phyloP scores from a whole-genome alignment of 371 early-diverging fungal species.

The Nematocida sp. region DNA sequence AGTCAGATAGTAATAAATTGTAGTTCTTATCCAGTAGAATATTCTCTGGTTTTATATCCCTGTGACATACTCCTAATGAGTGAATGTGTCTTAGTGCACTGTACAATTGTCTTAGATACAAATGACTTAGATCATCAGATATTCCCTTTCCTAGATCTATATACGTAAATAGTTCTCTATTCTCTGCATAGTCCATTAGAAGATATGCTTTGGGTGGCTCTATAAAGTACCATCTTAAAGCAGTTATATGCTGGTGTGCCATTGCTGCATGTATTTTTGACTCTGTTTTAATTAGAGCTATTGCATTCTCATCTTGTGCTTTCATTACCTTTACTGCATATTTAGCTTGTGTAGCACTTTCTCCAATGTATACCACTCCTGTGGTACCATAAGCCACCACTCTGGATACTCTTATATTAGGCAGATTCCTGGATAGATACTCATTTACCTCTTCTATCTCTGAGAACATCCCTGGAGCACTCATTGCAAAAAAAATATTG shows the following conservation, averaged over 20 bases:
- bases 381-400: slow-evolving; percentile 54
- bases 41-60: slow-evolving; percentile 70
- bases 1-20: slow-evolving; percentile 68
- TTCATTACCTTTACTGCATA: slow-evolving; percentile 61
- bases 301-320: neutral
- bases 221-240: slow-evolving; percentile 67
- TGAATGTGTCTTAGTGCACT: slow-evolving; percentile 67
- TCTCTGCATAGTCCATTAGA: slow-evolving; percentile 71
- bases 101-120: slow-evolving; percentile 89
- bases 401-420: slow-evolving; percentile 41
- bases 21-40: slow-evolving; percentile 67
- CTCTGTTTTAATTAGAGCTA: slow-evolving; percentile 67
- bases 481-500: too few species aligned
- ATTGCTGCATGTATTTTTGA: slow-evolving; percentile 74
- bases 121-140: slow-evolving; percentile 67
- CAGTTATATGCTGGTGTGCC: slow-evolving; percentile 71
- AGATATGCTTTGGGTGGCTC: slow-evolving; percentile 69
- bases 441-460: too few species aligned
- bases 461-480: too few species aligned
- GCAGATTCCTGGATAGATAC: too few species aligned
- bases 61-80: slow-evolving; percentile 66
- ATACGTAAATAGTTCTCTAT: slow-evolving; percentile 56
- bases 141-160: slow-evolving; percentile 70
- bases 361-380: slow-evolving; percentile 51
- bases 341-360: slow-evolving; percentile 27